Percentiles rank a stretch among this genome's conserved stretches.
Conservation (phyloP, 495 filamentous ascomycete species). For the Baudoinia panamericana region DNA sequence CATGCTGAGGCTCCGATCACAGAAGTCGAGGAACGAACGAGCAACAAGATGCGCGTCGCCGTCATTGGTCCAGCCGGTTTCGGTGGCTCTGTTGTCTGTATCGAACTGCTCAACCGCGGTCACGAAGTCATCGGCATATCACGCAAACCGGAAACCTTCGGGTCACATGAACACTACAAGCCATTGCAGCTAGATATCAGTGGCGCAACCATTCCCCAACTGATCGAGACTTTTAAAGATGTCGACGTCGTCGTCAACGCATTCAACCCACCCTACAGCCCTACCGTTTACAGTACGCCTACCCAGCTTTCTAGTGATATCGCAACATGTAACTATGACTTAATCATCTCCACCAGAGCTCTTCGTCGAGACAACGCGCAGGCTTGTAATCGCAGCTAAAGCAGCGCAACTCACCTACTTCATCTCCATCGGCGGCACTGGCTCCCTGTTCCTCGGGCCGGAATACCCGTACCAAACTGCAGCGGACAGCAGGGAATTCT, state of each 20-base stretch:
- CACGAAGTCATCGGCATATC: slow-evolving; percentile 24
- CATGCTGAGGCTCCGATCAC: no score
- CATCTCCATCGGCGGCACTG: slow-evolving; percentile 24
- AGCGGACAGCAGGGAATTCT: slow-evolving; percentile 21
- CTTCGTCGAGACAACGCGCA: slow-evolving; percentile 23
- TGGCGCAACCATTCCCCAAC: slow-evolving; percentile 6
- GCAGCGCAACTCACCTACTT: slow-evolving; percentile 20
- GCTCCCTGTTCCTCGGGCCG: slow-evolving; percentile 18
- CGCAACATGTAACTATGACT: background rate
- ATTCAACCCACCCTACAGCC: slow-evolving; percentile 20
- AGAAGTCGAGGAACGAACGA: no score
- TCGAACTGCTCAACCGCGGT: slow-evolving; percentile 23
- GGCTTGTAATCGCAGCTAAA: slow-evolving; percentile 23
- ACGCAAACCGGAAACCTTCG: slow-evolving; percentile 22
- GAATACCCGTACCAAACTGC: slow-evolving; percentile 9
- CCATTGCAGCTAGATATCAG: slow-evolving; percentile 17
- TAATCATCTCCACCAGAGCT: slow-evolving; percentile 12
- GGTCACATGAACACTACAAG: slow-evolving; percentile 20
- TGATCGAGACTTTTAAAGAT: slow-evolving; percentile 18
- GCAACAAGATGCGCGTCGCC: slow-evolving; percentile 18
- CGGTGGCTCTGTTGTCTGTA: slow-evolving; percentile 20
- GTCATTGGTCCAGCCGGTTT: slow-evolving; percentile 25
- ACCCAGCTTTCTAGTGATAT: background rate
- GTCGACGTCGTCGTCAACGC: slow-evolving; percentile 23
- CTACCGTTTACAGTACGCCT: slow-evolving; percentile 20